These are phyloP conservation scores for Claviceps citrina DNA, from an alignment of 2,329 filamentous ascomycete species.

Conservation along the genomic window DNA sequence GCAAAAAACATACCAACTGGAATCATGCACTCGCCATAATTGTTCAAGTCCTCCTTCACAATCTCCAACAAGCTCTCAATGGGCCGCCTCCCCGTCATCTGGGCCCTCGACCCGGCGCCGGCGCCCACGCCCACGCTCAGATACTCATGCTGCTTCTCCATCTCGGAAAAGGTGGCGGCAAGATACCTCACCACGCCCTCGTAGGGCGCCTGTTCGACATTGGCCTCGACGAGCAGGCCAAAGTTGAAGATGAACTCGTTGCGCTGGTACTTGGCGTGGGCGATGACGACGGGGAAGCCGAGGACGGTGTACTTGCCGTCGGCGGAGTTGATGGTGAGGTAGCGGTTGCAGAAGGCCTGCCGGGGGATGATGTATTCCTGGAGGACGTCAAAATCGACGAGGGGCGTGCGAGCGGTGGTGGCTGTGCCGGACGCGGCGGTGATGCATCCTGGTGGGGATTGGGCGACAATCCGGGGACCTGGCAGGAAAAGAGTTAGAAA, in stretches of 20 bases:
- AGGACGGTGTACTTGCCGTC: constrained; percentile 60
- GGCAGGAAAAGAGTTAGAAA: neutral
- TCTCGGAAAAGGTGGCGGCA: constrained; percentile 68
- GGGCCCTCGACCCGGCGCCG: constrained; percentile 17
- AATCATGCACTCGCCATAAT: constrained; percentile 97
- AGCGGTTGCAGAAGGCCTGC: constrained; percentile 86
- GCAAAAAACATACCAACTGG: constrained; percentile 56
- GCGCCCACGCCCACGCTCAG: constrained; percentile 46
- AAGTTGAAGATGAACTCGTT: constrained; percentile 99
- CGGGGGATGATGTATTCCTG: constrained; percentile 89
- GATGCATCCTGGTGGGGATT: constrained; percentile 22
- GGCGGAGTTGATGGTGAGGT: constrained; percentile 63
- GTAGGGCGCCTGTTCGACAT: constrained; percentile 58
- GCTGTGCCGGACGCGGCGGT: neutral
- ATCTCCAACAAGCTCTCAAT: constrained; percentile 78
- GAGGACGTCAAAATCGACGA: constrained; percentile 75
- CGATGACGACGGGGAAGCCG: constrained; percentile 78
- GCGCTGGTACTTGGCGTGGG: constrained; percentile 65
- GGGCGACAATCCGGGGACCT: constrained; percentile 46
- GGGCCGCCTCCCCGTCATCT: constrained; percentile 33
- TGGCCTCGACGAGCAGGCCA: constrained; percentile 58
- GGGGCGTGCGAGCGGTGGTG: constrained; percentile 29
- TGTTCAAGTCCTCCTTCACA: constrained; percentile 76
- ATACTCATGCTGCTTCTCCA: constrained; percentile 85
- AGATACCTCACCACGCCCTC: constrained; percentile 76